Base-by-base conservation (phyloP, 2,329 filamentous ascomycete species). In the Ophiostoma ulmi region DNA sequence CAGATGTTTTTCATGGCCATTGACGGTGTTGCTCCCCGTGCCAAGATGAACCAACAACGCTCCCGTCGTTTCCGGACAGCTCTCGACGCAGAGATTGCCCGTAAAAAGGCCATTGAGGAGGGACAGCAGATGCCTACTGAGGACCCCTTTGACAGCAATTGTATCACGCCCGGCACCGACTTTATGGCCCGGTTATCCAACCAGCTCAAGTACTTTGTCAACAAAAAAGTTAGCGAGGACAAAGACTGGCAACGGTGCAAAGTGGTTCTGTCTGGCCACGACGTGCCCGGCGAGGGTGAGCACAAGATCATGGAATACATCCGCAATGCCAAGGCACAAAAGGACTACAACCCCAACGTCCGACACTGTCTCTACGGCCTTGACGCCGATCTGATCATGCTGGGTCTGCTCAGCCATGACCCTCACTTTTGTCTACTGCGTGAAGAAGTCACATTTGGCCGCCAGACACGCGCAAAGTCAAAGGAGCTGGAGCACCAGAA, bases 231-330 rank as follows among this genome's bases (percentile, higher is more conserved):
- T 13, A 95, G 93, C 2, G 94, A 99, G 80, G 95, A 99, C 79
- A 88, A 90, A 67, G 95, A 99, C 77, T 99, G 95, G 95, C 95
- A 99, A 81, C 92, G 92, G 72, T 95, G 96, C 74, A 94, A 98
- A 78, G 90, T 99, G 76, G 93, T 99, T 69, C 86, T 99, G 72
- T 99, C 95, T 6, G 95, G 96, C 70, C 96, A 99, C 78, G 96
- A 99, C 80, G 94, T 98, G 36, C 95, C 95, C 7, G 95, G 95
- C 76, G 96, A 99, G 81, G 95, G 95, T 76, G 95, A 99, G 81
- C 95, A 99, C 84, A 99, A 99, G 83, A 97, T 99, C 81, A 99
- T 99, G 95, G 96, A 99, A 81, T 99, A 99, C 80, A 99, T 99
- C 80, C 91, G 95, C 75, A 92, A 96, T 80, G 92, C 95, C 73